Evolutionary conservation across 345 rosid genomes (phyloP).

Genomic region (Alliaria petiolata): DNA sequence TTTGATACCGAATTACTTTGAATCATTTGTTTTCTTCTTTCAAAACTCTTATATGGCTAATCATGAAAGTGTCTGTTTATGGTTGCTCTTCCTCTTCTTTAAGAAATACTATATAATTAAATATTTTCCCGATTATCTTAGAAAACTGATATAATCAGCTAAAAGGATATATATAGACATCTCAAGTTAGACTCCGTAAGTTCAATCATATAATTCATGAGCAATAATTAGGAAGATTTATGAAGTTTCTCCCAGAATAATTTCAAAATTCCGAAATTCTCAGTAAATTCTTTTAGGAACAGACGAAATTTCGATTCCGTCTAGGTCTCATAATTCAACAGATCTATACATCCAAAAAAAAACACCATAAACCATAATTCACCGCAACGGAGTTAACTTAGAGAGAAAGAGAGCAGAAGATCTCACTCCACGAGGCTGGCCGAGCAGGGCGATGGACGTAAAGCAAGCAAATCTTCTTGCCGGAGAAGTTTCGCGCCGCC

Average conservation of each 20-base stretch:
- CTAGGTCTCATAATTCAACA: conserved; percentile 4
- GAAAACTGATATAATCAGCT: background rate
- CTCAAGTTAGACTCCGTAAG: background rate
- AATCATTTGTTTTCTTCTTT: background rate
- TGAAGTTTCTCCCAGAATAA: background rate
- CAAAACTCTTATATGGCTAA: background rate
- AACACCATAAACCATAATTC: background rate
- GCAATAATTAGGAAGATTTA: background rate
- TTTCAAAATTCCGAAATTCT: background rate
- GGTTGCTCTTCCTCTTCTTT: background rate
- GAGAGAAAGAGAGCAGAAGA: conserved; percentile 16
- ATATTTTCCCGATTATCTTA: background rate
- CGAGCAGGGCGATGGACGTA: conserved; percentile 60
- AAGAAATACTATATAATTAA: background rate
- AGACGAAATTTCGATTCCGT: background rate
- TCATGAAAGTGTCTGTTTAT: background rate
- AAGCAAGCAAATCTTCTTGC: conserved; percentile 71
- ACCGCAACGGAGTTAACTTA: conserved; percentile 1
- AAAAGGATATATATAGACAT: background rate
- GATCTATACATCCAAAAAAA: conserved; percentile 4
- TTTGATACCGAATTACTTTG: background rate
- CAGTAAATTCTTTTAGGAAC: too few relatives aligned
- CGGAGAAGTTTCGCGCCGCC: conserved; percentile 60
- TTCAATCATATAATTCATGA: background rate
- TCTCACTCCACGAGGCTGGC: conserved; percentile 53